Evolutionary conservation across 495 filamentous ascomycete genomes (phyloP).

Genomic region (Penicillium taxi): DNA sequence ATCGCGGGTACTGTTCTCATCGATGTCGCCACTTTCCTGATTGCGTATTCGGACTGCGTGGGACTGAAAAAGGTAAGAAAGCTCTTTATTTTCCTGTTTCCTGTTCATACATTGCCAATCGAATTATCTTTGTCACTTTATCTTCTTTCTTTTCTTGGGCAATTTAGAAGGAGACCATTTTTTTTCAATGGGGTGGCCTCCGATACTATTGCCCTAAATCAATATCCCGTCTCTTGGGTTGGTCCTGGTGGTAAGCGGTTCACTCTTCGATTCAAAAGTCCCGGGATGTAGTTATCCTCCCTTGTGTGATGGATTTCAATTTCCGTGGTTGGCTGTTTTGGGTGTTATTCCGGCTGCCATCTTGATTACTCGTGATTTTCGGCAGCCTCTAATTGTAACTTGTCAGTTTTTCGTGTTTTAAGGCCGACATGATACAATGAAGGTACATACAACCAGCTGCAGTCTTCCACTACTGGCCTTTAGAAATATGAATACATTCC

Average conservation of each 20-base stretch:
- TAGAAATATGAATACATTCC: no score
- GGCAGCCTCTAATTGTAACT: no score
- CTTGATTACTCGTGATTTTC: no score
- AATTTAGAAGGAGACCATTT: conserved; percentile 80
- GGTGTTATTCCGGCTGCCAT: conserved; percentile 9
- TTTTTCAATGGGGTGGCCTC: conserved; percentile 51
- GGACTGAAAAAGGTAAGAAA: conserved; percentile 53
- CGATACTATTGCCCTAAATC: conserved; percentile 92
- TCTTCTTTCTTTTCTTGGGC: conserved; percentile 40
- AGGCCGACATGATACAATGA: no score
- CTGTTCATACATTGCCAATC: conserved; percentile 6
- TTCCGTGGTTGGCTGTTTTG: conserved; percentile 37
- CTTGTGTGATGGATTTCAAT: conserved; percentile 37
- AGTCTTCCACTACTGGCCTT: no score
- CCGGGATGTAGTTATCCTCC: conserved; percentile 30
- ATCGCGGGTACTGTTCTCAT: conserved; percentile 62
- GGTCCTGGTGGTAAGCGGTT: conserved; percentile 22
- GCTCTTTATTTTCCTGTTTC: conserved; percentile 8
- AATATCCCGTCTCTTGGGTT: conserved; percentile 12
- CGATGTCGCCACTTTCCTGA: conserved; percentile 66
- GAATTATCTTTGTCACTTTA: conserved; percentile 5
- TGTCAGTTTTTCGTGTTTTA: no score
- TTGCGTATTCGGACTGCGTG: conserved; percentile 55
- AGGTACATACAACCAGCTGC: conserved; percentile 62
- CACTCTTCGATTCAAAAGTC: conserved; percentile 7